These are phyloP conservation scores for Macrotyloma uniflorum DNA, from an alignment of 306 rosid genomes.

Conservation along the genomic window DNA sequence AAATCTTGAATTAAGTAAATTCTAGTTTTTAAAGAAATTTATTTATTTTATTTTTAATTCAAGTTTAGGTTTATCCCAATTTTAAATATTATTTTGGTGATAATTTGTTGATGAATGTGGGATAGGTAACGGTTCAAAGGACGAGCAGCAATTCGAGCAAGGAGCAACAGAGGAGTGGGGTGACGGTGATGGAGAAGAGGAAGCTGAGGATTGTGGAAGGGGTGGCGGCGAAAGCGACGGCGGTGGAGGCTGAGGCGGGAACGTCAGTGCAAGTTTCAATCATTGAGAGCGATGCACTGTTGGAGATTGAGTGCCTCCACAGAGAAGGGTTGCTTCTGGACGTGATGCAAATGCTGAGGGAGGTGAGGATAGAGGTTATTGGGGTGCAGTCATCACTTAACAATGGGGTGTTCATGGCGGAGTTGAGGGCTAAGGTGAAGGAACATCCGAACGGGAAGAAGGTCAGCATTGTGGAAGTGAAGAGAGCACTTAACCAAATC, in stretches of 20 bases:
- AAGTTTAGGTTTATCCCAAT: too few relatives aligned
- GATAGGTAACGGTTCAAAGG: slow-evolving; percentile 31
- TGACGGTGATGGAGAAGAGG: slow-evolving; percentile 48
- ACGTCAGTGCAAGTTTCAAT: slow-evolving; percentile 83
- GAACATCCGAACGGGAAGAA: slow-evolving; percentile 70
- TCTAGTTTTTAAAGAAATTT: too few relatives aligned
- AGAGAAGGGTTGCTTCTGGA: slow-evolving; percentile 83
- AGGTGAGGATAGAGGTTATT: slow-evolving; percentile 71
- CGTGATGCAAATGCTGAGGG: slow-evolving; percentile 72
- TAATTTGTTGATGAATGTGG: too few relatives aligned
- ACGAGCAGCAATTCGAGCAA: slow-evolving; percentile 34
- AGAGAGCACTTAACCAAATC: slow-evolving; percentile 80
- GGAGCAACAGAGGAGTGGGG: slow-evolving; percentile 43
- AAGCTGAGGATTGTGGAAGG: slow-evolving; percentile 80
- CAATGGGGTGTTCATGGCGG: slow-evolving; percentile 69
- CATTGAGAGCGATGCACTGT: slow-evolving; percentile 80
- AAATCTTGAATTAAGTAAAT: too few relatives aligned
- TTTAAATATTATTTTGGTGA: too few relatives aligned
- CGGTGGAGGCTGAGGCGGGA: slow-evolving; percentile 32
- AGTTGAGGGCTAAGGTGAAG: slow-evolving; percentile 85
- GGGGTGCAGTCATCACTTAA: slow-evolving; percentile 71
- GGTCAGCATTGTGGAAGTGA: slow-evolving; percentile 87
- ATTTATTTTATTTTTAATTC: too few relatives aligned
- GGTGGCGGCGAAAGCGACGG: slow-evolving; percentile 43
- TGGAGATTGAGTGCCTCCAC: slow-evolving; percentile 80